A percentile compares a stretch with the other conserved stretches of the same genome.
These are phyloP conservation scores for Patellifolia procumbens DNA, from an alignment of 179 eudicot species.

Conservation along the genomic window DNA sequence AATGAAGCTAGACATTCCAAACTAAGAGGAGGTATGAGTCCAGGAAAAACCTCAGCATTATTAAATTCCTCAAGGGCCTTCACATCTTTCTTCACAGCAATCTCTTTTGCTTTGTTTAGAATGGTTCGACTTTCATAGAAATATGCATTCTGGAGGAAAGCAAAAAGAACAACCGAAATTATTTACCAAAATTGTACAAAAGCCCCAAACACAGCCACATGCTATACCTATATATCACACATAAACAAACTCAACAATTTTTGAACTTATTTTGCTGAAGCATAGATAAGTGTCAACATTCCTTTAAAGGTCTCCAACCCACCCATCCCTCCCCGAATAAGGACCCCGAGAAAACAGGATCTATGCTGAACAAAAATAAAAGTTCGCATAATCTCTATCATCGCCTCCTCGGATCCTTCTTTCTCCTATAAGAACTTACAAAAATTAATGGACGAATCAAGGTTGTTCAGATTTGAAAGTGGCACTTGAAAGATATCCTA, in stretches of 20 bases:
- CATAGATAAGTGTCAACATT: not conserved
- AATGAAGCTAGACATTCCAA: not conserved
- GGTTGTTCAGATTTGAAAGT: no score
- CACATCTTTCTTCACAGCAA: slow-evolving; percentile 71
- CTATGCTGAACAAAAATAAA: no score
- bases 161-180: not conserved
- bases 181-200: not conserved
- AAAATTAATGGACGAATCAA: no score
- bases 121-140: slow-evolving; percentile 46
- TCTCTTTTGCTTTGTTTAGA: slow-evolving; percentile 45
- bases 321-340: no score
- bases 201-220: not conserved
- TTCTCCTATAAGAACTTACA: no score
- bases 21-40: not conserved
- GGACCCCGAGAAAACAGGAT: no score
- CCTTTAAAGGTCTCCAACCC: not conserved
- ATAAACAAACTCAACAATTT: no score
- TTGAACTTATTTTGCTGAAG: not conserved
- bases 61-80: slow-evolving; percentile 56
- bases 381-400: no score
- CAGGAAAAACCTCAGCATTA: slow-evolving; percentile 52
- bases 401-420: no score
- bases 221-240: not conserved
- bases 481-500: no score
- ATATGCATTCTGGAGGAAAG: slow-evolving; percentile 52